Evolutionary conservation across 768 basidiomycete genomes (phyloP).

Genomic region (Termitomyces eurrhizus): DNA sequence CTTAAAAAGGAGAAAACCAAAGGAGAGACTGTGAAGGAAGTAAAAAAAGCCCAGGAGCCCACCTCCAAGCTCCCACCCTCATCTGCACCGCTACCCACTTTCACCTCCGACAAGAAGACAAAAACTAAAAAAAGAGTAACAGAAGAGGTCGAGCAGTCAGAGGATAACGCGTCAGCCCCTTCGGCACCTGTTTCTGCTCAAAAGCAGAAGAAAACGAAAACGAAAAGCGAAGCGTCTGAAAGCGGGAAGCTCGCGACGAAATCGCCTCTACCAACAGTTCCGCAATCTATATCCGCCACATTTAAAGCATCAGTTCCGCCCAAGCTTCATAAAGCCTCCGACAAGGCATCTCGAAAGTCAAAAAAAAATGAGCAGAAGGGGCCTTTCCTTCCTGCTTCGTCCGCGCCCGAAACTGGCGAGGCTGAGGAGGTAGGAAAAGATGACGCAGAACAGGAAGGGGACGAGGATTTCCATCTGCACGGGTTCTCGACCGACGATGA

Average conservation of each 20-base stretch:
- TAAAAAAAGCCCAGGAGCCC: constrained; percentile 1
- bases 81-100: neutral
- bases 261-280: neutral
- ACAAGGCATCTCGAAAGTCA: constrained; percentile 15
- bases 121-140: neutral
- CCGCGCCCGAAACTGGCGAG: constrained; percentile 7
- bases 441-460: constrained; percentile 23
- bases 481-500: constrained; percentile 79
- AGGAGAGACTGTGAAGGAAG: neutral
- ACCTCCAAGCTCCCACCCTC: neutral
- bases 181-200: neutral
- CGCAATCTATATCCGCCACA: constrained; percentile 10
- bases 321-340: constrained; percentile 5
- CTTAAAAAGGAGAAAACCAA: constrained; percentile 11
- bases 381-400: constrained; percentile 10
- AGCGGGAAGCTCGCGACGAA: neutral
- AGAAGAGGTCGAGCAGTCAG: neutral
- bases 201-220: constrained; percentile 1
- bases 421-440: constrained; percentile 19
- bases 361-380: constrained; percentile 14
- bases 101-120: neutral
- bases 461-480: constrained; percentile 46
- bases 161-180: constrained; percentile 1
- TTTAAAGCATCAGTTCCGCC: constrained; percentile 4
- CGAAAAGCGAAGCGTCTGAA: neutral